A percentile compares a stretch with the other conserved stretches of the same genome.
Conservation (phyloP, 257 asterid species). For the Coffea eugenioides region DNA sequence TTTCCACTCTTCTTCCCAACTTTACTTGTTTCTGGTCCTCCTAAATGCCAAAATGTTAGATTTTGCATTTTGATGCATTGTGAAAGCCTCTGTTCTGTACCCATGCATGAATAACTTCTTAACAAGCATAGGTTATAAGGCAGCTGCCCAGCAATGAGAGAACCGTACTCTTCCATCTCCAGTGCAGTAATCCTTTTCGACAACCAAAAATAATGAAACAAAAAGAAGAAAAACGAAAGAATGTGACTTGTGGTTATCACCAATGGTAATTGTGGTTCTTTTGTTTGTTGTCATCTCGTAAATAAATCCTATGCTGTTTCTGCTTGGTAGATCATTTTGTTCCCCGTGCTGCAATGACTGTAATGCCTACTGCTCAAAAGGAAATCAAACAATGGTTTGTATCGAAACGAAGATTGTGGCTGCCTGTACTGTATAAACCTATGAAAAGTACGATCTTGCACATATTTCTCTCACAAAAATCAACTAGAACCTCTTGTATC, state of each 20-base stretch:
- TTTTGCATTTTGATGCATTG: too few species aligned
- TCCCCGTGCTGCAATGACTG: background rate
- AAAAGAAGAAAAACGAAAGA: background rate
- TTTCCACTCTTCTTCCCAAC: too few species aligned
- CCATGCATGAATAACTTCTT: too few species aligned
- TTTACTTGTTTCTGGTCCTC: too few species aligned
- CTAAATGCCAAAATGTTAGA: too few species aligned
- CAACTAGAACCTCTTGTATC: background rate
- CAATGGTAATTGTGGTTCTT: background rate
- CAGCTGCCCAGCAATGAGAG: too few species aligned
- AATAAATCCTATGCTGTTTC: too few species aligned
- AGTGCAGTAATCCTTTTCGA: background rate
- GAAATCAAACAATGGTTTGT: background rate
- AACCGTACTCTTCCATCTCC: too few species aligned
- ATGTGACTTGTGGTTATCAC: background rate
- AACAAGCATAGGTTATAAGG: too few species aligned
- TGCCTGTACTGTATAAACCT: background rate
- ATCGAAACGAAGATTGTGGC: background rate
- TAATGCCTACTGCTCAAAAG: background rate
- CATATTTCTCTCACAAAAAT: conserved; percentile 18
- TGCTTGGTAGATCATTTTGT: too few species aligned
- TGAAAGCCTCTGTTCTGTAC: too few species aligned
- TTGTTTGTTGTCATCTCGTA: too few species aligned
- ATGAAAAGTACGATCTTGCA: background rate
- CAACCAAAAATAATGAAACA: background rate